Conservation (phyloP, 2,329 filamentous ascomycete genomes). For the Fusarium sp. region DNA sequence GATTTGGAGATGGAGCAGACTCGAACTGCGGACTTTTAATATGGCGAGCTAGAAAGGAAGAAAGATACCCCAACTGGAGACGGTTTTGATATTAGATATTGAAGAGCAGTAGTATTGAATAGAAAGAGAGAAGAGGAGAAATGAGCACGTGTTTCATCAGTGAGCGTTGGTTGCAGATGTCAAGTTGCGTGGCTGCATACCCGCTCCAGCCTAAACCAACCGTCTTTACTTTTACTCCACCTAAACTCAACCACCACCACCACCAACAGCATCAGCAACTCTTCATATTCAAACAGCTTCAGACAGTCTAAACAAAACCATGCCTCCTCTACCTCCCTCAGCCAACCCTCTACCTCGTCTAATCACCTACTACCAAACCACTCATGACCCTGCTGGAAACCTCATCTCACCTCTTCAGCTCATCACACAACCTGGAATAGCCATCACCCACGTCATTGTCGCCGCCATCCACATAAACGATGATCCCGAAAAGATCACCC, state of each 20-base stretch:
- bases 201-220: constrained; percentile 12
- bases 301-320: constrained; percentile 25
- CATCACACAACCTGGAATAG: constrained; percentile 59
- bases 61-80: constrained; percentile 5
- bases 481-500: constrained; percentile 71
- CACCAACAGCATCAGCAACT: constrained; percentile 5
- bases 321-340: constrained; percentile 49
- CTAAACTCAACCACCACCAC: constrained; percentile 9
- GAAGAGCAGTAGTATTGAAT: background rate
- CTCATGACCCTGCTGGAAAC: constrained; percentile 57
- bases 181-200: constrained; percentile 26
- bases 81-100: background rate
- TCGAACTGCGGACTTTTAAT: constrained; percentile 27
- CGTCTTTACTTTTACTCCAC: constrained; percentile 13
- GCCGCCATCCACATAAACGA: constrained; percentile 87
- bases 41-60: background rate
- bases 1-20: constrained; percentile 35
- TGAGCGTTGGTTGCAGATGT: background rate
- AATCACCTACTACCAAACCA: constrained; percentile 66
- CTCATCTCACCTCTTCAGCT: constrained; percentile 66
- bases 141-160: too few relatives aligned
- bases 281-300: constrained; percentile 8
- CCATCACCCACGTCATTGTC: constrained; percentile 82
- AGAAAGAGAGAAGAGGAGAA: too few relatives aligned
- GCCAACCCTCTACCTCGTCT: constrained; percentile 57